phyloP scores from a whole-genome alignment of 805 yeast genomes.

The Hanseniaspora meyeri region DNA sequence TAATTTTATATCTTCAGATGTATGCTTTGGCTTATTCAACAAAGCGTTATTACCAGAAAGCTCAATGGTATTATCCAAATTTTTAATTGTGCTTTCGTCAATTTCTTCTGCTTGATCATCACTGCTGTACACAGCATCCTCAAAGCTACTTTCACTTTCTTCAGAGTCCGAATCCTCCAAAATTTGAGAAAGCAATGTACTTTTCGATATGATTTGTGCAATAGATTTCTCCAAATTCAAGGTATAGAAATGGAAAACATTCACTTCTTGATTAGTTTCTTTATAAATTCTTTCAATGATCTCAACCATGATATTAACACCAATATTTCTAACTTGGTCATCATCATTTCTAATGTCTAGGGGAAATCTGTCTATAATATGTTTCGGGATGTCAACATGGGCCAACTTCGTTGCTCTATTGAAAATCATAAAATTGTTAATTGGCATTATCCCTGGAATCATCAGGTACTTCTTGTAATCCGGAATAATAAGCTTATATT shows the following conservation, averaged over 20 bases:
- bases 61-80: not conserved
- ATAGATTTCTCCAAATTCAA: slow-evolving; percentile 84
- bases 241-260: slow-evolving; percentile 86
- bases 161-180: slow-evolving; percentile 25
- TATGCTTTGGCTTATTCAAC: not conserved
- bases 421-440: slow-evolving; percentile 70
- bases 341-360: slow-evolving; percentile 52
- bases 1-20: slow-evolving; percentile 23
- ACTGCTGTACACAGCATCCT: slow-evolving; percentile 17
- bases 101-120: slow-evolving; percentile 16
- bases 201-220: slow-evolving; percentile 64
- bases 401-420: slow-evolving; percentile 79
- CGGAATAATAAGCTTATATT: slow-evolving; percentile 40
- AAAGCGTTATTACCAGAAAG: not conserved
- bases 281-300: slow-evolving; percentile 47
- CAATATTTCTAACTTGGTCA: slow-evolving; percentile 66
- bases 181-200: slow-evolving; percentile 41
- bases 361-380: slow-evolving; percentile 43
- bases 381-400: slow-evolving; percentile 67
- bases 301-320: slow-evolving; percentile 59
- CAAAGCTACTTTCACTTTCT: slow-evolving; percentile 15
- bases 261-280: slow-evolving; percentile 45
- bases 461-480: slow-evolving; percentile 24
- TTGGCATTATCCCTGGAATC: slow-evolving; percentile 86
- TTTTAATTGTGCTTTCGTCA: slow-evolving; percentile 4